These are phyloP conservation scores for Ophiostoma fasciatum DNA, from an alignment of 2,329 filamentous ascomycete genomes.

Conservation along the genomic window DNA sequence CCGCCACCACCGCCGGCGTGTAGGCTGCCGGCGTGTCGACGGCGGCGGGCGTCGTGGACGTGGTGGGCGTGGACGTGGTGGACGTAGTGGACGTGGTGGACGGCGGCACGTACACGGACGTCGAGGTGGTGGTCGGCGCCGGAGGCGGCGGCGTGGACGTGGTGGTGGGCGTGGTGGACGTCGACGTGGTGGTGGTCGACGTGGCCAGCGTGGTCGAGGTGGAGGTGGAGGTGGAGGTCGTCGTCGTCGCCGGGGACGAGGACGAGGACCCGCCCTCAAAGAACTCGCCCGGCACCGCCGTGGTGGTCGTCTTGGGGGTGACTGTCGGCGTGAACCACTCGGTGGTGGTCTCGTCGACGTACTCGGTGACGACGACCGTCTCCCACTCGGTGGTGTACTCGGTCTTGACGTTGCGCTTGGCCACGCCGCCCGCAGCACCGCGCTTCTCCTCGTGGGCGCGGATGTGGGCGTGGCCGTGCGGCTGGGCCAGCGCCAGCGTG, in stretches of 20 bases:
- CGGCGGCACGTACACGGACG: background rate
- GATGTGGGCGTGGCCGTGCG: slow-evolving; percentile 24
- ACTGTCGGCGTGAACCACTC: slow-evolving; percentile 24
- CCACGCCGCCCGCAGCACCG: slow-evolving; percentile 20
- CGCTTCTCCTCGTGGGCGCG: slow-evolving; percentile 24
- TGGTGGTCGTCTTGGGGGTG: slow-evolving; percentile 10
- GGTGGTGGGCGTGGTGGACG: background rate
- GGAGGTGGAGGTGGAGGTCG: background rate
- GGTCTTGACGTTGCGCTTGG: slow-evolving; percentile 31
- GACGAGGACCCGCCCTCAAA: slow-evolving; percentile 16
- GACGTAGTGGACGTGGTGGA: background rate
- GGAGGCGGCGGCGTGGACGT: background rate
- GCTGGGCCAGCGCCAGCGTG: slow-evolving; percentile 34
- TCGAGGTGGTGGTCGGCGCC: background rate
- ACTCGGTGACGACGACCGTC: slow-evolving; percentile 33
- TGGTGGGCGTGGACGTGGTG: background rate
- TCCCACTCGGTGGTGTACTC: slow-evolving; percentile 32
- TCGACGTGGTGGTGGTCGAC: background rate
- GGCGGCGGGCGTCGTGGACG: background rate
- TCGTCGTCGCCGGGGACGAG: slow-evolving; percentile 1
- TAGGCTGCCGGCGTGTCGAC: slow-evolving; percentile 6
- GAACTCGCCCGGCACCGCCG: slow-evolving; percentile 19
- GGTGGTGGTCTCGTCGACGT: slow-evolving; percentile 34
- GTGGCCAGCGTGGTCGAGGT: background rate
- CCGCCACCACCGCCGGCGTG: background rate